Evolutionary conservation across 1,284 basidiomycete genomes (phyloP).

Genomic region (Rhizoctonia solani): DNA sequence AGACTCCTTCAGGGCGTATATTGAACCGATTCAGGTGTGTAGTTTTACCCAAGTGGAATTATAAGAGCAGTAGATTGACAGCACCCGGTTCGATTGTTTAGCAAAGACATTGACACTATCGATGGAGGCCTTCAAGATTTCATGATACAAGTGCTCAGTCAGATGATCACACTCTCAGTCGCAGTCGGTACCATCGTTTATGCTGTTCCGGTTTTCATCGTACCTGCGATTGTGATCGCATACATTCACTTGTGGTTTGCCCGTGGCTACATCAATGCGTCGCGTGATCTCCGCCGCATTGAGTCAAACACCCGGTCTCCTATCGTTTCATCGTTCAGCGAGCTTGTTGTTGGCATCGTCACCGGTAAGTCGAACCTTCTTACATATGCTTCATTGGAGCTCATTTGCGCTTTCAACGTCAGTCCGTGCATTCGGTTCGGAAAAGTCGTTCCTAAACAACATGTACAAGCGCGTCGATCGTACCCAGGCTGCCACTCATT

Average conservation of each 20-base stretch:
- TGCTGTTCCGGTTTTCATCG: slow-evolving; percentile 10
- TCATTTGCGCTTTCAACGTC: not conserved
- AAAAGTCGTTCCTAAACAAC: not conserved
- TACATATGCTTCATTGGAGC: not conserved
- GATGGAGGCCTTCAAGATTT: slow-evolving; percentile 7
- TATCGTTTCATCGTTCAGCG: slow-evolving; percentile 5
- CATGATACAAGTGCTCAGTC: not conserved
- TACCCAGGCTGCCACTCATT: slow-evolving; percentile 23
- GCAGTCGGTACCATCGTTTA: slow-evolving; percentile 3
- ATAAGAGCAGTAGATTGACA: not conserved
- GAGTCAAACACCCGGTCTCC: slow-evolving; percentile 6
- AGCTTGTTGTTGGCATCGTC: slow-evolving; percentile 5
- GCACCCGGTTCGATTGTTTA: not conserved
- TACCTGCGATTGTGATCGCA: slow-evolving; percentile 3
- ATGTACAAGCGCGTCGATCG: slow-evolving; percentile 23
- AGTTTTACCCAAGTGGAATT: not conserved
- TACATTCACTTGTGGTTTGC: slow-evolving; percentile 16
- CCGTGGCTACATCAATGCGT: slow-evolving; percentile 1
- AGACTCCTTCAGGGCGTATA: slow-evolving; percentile 7
- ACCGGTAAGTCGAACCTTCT: not conserved
- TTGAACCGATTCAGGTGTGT: slow-evolving; percentile 26
- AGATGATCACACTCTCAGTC: not conserved
- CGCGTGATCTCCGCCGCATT: slow-evolving; percentile 11
- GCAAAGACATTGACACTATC: slow-evolving; percentile 32
- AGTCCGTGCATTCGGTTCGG: slow-evolving; percentile 8